Conservation (phyloP, 1,139 yeast species). For the Hyphopichia pseudoburtonii region DNA sequence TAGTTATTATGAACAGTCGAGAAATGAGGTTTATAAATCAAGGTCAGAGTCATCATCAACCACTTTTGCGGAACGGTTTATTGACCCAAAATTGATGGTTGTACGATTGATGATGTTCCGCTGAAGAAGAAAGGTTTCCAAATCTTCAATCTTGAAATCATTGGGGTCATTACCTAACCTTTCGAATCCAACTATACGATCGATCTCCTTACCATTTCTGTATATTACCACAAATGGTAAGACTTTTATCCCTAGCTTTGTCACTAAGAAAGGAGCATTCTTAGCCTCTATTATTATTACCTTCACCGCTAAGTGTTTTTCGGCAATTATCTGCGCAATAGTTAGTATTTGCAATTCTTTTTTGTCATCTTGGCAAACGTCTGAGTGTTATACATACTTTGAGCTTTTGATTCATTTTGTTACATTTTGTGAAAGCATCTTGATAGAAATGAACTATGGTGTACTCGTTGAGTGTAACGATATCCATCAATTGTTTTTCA, state of each 20-base stretch:
- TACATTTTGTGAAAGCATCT: conserved; percentile 60
- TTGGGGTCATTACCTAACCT: conserved; percentile 44
- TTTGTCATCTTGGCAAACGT: conserved; percentile 6
- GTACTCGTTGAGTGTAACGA: conserved; percentile 42
- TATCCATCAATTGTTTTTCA: conserved; percentile 59
- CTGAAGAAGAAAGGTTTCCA: conserved; percentile 45
- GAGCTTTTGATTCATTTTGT: conserved; percentile 53
- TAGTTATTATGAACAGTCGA: too few relatives aligned
- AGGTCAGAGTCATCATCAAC: conserved; percentile 17
- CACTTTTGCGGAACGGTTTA: conserved; percentile 9
- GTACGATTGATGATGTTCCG: conserved; percentile 31
- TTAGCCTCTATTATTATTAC: conserved; percentile 62
- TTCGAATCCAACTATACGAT: conserved; percentile 67
- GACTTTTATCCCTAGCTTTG: conserved; percentile 60
- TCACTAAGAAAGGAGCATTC: conserved; percentile 69
- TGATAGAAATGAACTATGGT: conserved; percentile 67
- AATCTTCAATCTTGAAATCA: conserved; percentile 31
- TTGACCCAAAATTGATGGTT: conserved; percentile 28
- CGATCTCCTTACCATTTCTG: conserved; percentile 55
- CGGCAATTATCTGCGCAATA: conserved; percentile 42
- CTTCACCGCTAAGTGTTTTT: conserved; percentile 55
- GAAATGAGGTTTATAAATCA: conserved; percentile 9
- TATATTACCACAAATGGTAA: conserved; percentile 74
- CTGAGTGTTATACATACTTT: conserved; percentile 11
- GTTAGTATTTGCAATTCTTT: not conserved